Evolutionary conservation across 2,329 filamentous ascomycete species (phyloP).

Genomic region (Calonectria crousiana): DNA sequence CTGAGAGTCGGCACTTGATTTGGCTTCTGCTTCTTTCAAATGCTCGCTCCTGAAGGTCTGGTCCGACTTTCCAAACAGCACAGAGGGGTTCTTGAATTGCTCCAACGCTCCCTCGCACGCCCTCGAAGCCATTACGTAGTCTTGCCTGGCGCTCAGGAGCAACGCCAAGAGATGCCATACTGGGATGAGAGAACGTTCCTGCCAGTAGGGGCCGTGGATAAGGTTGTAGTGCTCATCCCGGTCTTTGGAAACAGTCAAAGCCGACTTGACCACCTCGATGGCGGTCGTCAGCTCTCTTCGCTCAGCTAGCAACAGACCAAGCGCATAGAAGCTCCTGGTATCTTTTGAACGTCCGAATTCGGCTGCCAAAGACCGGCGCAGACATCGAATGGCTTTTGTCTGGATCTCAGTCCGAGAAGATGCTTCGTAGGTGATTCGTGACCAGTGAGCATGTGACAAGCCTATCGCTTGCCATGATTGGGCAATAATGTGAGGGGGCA

Average conservation of each 20-base stretch:
- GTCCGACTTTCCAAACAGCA: constrained; percentile 75
- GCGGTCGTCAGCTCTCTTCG: constrained; percentile 83
- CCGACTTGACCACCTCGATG: constrained; percentile 84
- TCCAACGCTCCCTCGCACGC: constrained; percentile 93
- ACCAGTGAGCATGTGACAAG: constrained; percentile 88
- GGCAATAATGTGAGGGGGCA: constrained; percentile 74
- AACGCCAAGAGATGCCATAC: constrained; percentile 93
- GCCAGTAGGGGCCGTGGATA: constrained; percentile 65
- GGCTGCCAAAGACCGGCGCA: constrained; percentile 79
- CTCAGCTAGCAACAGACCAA: constrained; percentile 90
- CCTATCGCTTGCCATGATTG: constrained; percentile 87
- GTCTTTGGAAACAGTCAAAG: constrained; percentile 72
- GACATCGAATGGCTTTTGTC: constrained; percentile 78
- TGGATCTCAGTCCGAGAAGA: constrained; percentile 79
- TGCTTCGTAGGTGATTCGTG: constrained; percentile 82
- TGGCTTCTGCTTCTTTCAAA: constrained; percentile 66
- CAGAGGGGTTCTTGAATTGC: constrained; percentile 80
- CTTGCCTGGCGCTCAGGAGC: constrained; percentile 86
- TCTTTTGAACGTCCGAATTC: constrained; percentile 76
- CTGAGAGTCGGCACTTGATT: constrained; percentile 39
- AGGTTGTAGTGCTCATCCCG: constrained; percentile 58
- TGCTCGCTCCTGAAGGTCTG: constrained; percentile 74
- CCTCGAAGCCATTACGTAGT: constrained; percentile 82
- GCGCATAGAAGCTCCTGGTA: constrained; percentile 81
- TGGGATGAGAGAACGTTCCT: constrained; percentile 77